phyloP scores from a whole-genome alignment of 768 basidiomycete genomes.

The Suillus variegatus region DNA sequence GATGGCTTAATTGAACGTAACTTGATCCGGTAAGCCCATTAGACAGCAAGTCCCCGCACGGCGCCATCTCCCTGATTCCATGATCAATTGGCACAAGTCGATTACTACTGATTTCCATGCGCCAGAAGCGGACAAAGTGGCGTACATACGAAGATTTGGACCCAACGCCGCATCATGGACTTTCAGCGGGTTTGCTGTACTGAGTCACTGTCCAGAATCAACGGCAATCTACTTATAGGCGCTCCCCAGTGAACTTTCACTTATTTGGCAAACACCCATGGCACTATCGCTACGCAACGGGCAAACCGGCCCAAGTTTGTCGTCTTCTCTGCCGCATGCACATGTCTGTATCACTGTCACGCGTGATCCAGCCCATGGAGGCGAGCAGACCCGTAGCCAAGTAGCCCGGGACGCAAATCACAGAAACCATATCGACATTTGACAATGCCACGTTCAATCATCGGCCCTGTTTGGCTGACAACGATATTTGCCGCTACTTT shows the following conservation, averaged over 20 bases:
- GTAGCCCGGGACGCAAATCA: neutral
- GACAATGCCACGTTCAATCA: constrained; percentile 2
- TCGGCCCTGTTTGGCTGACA: constrained; percentile 1
- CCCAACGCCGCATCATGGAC: constrained; percentile 1
- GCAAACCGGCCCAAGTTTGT: neutral
- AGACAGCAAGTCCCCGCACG: neutral
- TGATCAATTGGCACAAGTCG: constrained; percentile 2
- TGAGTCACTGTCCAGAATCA: neutral
- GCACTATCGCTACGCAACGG: constrained; percentile 1
- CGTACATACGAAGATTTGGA: neutral
- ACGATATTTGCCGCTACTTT: constrained; percentile 2
- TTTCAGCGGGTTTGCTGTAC: constrained; percentile 6
- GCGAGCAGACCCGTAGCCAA: neutral
- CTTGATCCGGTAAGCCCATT: constrained; percentile 3
- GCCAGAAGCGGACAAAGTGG: constrained; percentile 5
- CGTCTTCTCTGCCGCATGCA: neutral
- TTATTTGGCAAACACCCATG: neutral
- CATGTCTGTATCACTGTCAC: neutral
- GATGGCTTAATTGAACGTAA: neutral
- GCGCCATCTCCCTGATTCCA: neutral
- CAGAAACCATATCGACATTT: neutral
- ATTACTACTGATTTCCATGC: neutral
- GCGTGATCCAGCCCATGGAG: neutral
- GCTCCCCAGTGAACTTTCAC: neutral
- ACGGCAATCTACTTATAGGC: constrained; percentile 5